These are phyloP conservation scores for Colletotrichum chlorophyti DNA, from an alignment of 2,329 filamentous ascomycete genomes.

Conservation along the genomic window DNA sequence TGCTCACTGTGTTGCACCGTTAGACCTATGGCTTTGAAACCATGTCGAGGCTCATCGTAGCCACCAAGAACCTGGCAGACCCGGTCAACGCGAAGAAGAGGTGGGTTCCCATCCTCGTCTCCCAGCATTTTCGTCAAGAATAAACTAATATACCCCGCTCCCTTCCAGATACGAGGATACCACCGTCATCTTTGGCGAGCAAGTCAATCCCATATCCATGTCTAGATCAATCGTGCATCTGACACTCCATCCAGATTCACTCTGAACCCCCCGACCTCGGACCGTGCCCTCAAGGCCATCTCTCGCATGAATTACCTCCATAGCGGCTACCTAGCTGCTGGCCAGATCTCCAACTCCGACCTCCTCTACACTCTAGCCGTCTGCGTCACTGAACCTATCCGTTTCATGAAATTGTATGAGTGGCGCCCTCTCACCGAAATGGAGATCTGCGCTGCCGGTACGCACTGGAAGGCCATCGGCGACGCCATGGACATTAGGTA, in stretches of 20 bases:
- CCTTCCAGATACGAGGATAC: constrained; percentile 51
- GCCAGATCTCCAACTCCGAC: constrained; percentile 45
- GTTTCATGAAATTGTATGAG: constrained; percentile 71
- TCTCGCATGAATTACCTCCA: constrained; percentile 50
- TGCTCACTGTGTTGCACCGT: background rate
- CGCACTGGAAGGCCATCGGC: constrained; percentile 75
- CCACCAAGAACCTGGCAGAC: constrained; percentile 43
- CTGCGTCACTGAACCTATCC: constrained; percentile 70
- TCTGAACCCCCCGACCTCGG: constrained; percentile 42
- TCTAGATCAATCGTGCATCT: background rate
- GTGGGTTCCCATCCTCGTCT: too few relatives aligned
- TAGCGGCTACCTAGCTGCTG: constrained; percentile 41
- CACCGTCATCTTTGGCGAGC: constrained; percentile 44
- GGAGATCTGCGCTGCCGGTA: constrained; percentile 71
- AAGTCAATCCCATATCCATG: constrained; percentile 8
- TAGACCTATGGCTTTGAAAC: constrained; percentile 49
- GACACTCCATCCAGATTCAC: constrained; percentile 34
- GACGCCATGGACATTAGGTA: constrained; percentile 72
- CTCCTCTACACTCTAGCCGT: constrained; percentile 54
- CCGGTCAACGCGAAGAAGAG: constrained; percentile 41
- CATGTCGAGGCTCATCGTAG: constrained; percentile 43
- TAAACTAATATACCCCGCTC: background rate
- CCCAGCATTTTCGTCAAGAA: too few relatives aligned
- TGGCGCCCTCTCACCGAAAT: constrained; percentile 73
- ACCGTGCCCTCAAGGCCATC: constrained; percentile 42